Base-by-base conservation (phyloP, 225 moss, liverwort and hornwort species). In the Straminergon stramineum region DNA sequence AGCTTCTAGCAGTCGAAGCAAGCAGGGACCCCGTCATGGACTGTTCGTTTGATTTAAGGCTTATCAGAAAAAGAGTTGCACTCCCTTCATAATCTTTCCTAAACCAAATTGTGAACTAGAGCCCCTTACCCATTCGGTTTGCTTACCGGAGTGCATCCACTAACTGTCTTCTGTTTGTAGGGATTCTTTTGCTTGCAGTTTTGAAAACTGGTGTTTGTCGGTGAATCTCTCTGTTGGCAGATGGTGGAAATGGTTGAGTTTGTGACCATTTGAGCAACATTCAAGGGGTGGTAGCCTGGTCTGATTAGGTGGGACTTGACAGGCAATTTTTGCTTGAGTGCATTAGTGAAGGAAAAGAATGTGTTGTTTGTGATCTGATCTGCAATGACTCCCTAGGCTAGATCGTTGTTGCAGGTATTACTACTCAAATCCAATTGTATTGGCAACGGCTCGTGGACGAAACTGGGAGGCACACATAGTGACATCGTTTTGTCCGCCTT, bases 301-400 rank as follows among this genome's bases (percentile, higher is more conserved):
- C 96, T 93, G 95, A 95, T 94, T 97, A 96, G 96, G 98, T 98
- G 98, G 98, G 98, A 94, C 92, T 92, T 96, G 93, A 96, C 94
- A 90, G 95, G 93, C 93, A 92, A 92, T 94, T 93, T 93, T 56
- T 89, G 88, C 89, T 92, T 93, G 94, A 95, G 94, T 95, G 92
- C 89, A 91, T 92, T 95, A 92, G 86, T 89, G 94, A 92, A 91
- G 93, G 92, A 87, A 87, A 81, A 55, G 91, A 89, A 91, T 90
- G 90, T 92, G 89, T 85, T 95, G 31, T 56, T 91, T 89, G 91
- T 95, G 92, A 90, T 94, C 92, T 95, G 92, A 91, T 94, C 91
- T 90, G 93, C 93, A 88, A 85, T 95, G 94, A 89, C 95, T 92
- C 90, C 85, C 64, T 93, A 93, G 93, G 79, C 90, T 94, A 94